These are phyloP conservation scores for Breviolum minutum DNA, from an alignment of 73 alveolate species.

Conservation along the genomic window DNA sequence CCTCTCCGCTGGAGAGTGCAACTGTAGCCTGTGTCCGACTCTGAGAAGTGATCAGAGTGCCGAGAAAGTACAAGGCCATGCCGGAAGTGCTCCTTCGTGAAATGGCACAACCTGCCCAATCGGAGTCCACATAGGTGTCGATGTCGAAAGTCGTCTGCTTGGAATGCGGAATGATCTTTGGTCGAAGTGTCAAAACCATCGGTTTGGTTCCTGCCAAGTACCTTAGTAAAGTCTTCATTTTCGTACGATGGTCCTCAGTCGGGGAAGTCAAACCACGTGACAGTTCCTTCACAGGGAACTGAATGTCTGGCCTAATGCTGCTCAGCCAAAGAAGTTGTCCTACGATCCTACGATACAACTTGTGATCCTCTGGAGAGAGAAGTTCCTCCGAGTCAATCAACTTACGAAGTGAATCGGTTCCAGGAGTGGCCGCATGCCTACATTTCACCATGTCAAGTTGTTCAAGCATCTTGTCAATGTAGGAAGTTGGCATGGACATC, in stretches of 20 bases:
- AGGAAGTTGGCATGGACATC: background rate
- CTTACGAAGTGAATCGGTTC: background rate
- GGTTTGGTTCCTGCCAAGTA: background rate
- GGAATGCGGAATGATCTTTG: background rate
- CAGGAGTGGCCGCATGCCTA: background rate
- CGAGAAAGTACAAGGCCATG: background rate
- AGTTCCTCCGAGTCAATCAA: background rate
- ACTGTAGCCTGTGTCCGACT: background rate
- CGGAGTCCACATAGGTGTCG: background rate
- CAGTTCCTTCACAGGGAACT: background rate
- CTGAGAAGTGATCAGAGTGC: background rate
- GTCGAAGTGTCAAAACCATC: background rate
- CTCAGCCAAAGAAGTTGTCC: constrained; percentile 16
- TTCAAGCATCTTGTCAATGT: background rate
- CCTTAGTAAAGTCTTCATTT: background rate
- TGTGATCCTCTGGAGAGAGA: background rate
- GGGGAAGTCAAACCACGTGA: constrained; percentile 24
- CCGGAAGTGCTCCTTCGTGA: background rate
- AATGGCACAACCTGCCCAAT: background rate
- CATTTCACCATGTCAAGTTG: background rate
- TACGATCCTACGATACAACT: background rate
- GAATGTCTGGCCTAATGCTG: background rate
- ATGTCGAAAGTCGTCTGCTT: background rate
- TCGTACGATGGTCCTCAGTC: background rate
- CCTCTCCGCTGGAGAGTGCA: background rate